Percentiles rank a stretch among this genome's conserved stretches.
Evolutionary conservation across 163 green algal genomes (phyloP).

Genomic region (Scenedesmus sp.): DNA sequence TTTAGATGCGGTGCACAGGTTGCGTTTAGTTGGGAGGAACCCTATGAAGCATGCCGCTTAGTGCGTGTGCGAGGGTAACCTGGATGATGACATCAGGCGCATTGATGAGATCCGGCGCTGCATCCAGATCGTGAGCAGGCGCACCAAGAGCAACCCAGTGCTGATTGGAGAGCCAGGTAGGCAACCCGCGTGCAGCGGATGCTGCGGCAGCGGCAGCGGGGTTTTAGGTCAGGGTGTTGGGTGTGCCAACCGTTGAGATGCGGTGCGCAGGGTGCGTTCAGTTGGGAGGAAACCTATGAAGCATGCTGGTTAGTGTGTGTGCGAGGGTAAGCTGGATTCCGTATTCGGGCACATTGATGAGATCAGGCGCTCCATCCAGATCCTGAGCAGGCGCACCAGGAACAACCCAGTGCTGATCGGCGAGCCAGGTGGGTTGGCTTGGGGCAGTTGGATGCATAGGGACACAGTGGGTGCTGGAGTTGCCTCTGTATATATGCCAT

Average conservation of each 20-base stretch:
- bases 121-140: slow-evolving; percentile 90
- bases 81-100: slow-evolving; percentile 96
- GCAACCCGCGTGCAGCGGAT: slow-evolving; percentile 2
- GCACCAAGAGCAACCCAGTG: slow-evolving; percentile 98
- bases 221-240: background rate
- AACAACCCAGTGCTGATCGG: slow-evolving; percentile 98
- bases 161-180: slow-evolving; percentile 82
- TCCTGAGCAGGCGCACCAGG: slow-evolving; percentile 94
- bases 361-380: slow-evolving; percentile 83
- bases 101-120: slow-evolving; percentile 90
- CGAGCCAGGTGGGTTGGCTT: slow-evolving; percentile 44
- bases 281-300: too few species aligned
- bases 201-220: background rate
- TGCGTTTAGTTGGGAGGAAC: too few species aligned
- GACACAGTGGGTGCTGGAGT: too few species aligned
- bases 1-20: slow-evolving; percentile 49
- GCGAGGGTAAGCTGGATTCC: slow-evolving; percentile 93
- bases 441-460: too few species aligned
- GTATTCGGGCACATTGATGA: slow-evolving; percentile 96
- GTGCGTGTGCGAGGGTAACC: slow-evolving; percentile 77
- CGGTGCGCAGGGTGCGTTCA: too few species aligned
- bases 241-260: slow-evolving; percentile 48
- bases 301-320: too few species aligned
- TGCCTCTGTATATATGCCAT: too few species aligned
- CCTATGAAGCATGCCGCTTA: too few species aligned